phyloP scores from a whole-genome alignment of 805 yeast species.

The Wickerhamiella musiphila region DNA sequence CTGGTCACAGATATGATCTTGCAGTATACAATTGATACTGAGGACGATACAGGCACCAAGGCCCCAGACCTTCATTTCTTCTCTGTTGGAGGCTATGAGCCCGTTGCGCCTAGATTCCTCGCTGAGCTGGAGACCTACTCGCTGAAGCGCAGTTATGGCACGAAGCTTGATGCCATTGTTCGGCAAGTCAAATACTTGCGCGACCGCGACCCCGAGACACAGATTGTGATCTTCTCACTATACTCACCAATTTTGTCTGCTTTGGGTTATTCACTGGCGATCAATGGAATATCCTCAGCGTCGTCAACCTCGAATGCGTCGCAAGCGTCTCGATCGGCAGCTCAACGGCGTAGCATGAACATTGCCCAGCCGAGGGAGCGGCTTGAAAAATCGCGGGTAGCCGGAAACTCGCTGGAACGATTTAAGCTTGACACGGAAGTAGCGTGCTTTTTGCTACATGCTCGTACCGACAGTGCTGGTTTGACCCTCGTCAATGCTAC shows the following conservation, averaged over 20 bases:
- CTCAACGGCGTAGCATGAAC: no score
- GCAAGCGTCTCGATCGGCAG: no score
- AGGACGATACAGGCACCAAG: background rate
- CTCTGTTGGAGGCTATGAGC: conserved; percentile 15
- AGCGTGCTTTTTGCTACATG: conserved; percentile 77
- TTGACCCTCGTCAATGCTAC: conserved; percentile 81
- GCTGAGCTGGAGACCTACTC: conserved; percentile 25
- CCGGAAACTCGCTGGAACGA: no score
- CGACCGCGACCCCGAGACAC: conserved; percentile 40
- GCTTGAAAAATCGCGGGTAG: no score
- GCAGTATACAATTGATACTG: conserved; percentile 1
- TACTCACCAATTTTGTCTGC: conserved; percentile 62
- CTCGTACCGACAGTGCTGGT: conserved; percentile 66
- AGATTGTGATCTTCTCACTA: conserved; percentile 78
- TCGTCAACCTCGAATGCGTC: conserved; percentile 29
- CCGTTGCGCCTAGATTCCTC: conserved; percentile 12
- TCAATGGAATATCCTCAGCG: conserved; percentile 38
- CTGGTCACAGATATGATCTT: conserved; percentile 38
- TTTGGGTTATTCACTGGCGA: conserved; percentile 45
- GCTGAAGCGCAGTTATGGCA: conserved; percentile 44
- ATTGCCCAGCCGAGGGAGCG: no score
- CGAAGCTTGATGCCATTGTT: conserved; percentile 72
- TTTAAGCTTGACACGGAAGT: conserved; percentile 35
- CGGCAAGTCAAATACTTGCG: conserved; percentile 53
- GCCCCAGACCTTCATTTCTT: conserved; percentile 1